phyloP scores from a whole-genome alignment of 2,329 filamentous ascomycete species.

The Aspergillus chevalieri region DNA sequence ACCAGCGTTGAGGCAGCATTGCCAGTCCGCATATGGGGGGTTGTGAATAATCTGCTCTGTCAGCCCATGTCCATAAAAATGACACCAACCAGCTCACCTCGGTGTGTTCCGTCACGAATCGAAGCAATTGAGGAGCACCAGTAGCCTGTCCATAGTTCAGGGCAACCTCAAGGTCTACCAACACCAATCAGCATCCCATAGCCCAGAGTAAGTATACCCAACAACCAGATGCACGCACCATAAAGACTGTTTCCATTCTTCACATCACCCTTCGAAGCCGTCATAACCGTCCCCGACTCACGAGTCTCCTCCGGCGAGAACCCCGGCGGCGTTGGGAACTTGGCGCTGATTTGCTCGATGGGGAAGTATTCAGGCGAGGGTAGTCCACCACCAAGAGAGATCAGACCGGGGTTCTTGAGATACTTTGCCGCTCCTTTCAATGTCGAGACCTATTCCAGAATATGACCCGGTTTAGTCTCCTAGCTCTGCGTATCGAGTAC shows the following conservation, averaged over 20 bases:
- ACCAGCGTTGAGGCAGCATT: conserved; percentile 73
- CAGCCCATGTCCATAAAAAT: conserved; percentile 2
- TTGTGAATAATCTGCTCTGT: conserved; percentile 60
- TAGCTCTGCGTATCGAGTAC: background rate
- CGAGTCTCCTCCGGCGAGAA: conserved; percentile 65
- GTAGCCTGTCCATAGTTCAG: conserved; percentile 90
- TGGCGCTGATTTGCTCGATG: conserved; percentile 70
- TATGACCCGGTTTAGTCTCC: background rate
- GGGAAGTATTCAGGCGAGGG: conserved; percentile 89
- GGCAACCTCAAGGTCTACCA: conserved; percentile 70
- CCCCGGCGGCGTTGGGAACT: conserved; percentile 61
- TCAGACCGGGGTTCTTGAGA: conserved; percentile 72
- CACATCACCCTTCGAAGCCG: conserved; percentile 78
- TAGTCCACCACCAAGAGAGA: conserved; percentile 87
- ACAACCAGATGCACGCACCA: conserved; percentile 22
- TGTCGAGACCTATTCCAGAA: conserved; percentile 52
- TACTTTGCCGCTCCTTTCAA: conserved; percentile 76
- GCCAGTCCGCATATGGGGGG: conserved; percentile 88
- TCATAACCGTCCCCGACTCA: conserved; percentile 55
- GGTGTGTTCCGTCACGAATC: conserved; percentile 91
- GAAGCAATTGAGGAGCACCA: conserved; percentile 78
- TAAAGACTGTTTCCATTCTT: conserved; percentile 55
- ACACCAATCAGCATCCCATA: conserved; percentile 5
- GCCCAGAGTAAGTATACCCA: background rate
- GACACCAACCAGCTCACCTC: conserved; percentile 47